Evolutionary conservation across 2,329 filamentous ascomycete genomes (phyloP), one percentile per base, ranked within the genome.

Genomic region (Aspergillus sp.): DNA sequence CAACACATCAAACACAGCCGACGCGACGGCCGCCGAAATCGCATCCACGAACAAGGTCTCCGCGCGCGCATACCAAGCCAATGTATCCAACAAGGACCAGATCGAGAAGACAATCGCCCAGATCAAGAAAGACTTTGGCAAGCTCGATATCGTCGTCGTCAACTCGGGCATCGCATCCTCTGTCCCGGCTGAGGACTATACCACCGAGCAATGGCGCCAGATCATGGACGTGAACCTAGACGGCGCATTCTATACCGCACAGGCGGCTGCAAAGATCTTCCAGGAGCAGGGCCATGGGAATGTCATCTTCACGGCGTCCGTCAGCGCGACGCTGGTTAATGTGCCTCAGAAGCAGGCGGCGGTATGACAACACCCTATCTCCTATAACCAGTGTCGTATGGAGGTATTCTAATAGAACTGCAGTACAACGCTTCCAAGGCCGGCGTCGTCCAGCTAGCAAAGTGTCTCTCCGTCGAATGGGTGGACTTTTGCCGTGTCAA

Each of bases 71-170:
- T 75, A 75, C 54, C 62, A 74, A 51, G 67, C 70, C 27, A 60
- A 75, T 40, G 73, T 76, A 3, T 57, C 59, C 12, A 60, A 69
- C 45, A 65, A 69, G 39, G 48, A 59, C 4, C 64, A 70, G 7
- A 74, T 79, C 9, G 64, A 73, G 39, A 44, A 47, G 1, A 63
- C 65, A 3, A 64, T 80, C 3, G 60, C 73, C 4, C 59, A 71
- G 27, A 70, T 78, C 13, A 67, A 65, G 2, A 58, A 64, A 7
- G 75, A 77, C 41, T 80, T 80, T 63, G 77, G 77, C 13, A 70
- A 71, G 33, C 70, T 81, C 9, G 74, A 79, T 53, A 75, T 82
- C 52, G 69, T 81, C 39, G 72, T 82, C 33, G 79, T 74, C 17
- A 81, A 80, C 64, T 77, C 79, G 0, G 79, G 79, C 1, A 54